A percentile compares a stretch with the other conserved stretches of the same genome.
Conservation (phyloP, 1,139 yeast genomes). For the Scheffersomyces stambukii region DNA sequence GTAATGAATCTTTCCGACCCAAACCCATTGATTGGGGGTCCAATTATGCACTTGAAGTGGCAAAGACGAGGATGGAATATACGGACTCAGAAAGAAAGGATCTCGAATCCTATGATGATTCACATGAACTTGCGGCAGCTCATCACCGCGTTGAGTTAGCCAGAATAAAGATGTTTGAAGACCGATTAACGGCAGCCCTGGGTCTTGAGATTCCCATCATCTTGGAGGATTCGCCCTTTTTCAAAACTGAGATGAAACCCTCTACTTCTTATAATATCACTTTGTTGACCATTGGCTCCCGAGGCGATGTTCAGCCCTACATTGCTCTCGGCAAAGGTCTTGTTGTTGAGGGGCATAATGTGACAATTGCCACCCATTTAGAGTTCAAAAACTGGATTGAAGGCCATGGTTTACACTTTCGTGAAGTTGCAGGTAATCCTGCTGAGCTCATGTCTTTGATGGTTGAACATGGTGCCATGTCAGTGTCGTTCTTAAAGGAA, state of each 20-base stretch:
- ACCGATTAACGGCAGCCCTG: constrained; percentile 50
- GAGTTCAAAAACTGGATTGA: constrained; percentile 79
- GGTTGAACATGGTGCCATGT: constrained; percentile 88
- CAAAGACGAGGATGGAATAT: constrained; percentile 13
- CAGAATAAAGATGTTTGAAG: constrained; percentile 59
- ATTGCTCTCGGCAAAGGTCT: constrained; percentile 84
- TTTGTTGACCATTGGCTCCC: constrained; percentile 81
- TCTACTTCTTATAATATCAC: constrained; percentile 56
- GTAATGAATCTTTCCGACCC: constrained; percentile 23
- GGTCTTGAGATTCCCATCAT: constrained; percentile 67
- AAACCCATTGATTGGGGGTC: constrained; percentile 27
- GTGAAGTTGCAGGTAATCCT: constrained; percentile 86
- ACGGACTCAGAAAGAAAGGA: constrained; percentile 8
- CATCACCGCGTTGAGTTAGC: constrained; percentile 39
- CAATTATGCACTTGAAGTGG: constrained; percentile 17
- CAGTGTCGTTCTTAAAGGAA: constrained; percentile 76
- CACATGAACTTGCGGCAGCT: constrained; percentile 13
- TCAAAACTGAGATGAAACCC: constrained; percentile 51
- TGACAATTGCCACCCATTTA: constrained; percentile 77
- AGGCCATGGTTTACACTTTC: constrained; percentile 62
- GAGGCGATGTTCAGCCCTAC: constrained; percentile 97
- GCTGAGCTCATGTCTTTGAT: constrained; percentile 86
- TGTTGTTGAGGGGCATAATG: constrained; percentile 73
- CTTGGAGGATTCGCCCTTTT: constrained; percentile 59
- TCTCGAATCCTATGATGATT: constrained; percentile 2